Conservation (phyloP, 306 rosid species). For the Rubus idaeus region DNA sequence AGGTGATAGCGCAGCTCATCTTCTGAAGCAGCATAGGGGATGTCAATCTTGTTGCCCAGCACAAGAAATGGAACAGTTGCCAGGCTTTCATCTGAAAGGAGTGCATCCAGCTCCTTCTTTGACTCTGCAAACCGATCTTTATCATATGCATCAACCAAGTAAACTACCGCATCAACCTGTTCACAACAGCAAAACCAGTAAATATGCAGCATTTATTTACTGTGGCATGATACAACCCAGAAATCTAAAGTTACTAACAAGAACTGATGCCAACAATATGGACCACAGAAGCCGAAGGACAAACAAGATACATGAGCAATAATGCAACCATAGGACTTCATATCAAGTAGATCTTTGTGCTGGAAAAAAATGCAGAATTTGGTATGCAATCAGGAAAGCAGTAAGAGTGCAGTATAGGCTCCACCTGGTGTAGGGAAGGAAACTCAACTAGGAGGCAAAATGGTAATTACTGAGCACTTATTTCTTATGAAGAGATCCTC, state of each 20-base stretch:
- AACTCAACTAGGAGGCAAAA: background rate
- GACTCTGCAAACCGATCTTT: conserved; percentile 50
- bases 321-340: background rate
- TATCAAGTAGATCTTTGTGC: background rate
- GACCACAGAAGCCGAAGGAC: background rate
- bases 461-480: background rate
- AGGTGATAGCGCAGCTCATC: conserved; percentile 48
- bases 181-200: background rate
- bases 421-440: background rate
- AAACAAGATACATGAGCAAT: background rate
- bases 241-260: background rate
- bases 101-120: conserved; percentile 53
- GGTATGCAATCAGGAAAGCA: background rate
- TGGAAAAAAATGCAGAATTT: background rate
- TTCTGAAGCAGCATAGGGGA: conserved; percentile 53
- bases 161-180: conserved; percentile 58
- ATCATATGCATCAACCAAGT: conserved; percentile 52
- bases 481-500: background rate
- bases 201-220: conserved; percentile 1
- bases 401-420: background rate
- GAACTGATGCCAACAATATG: background rate
- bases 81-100: conserved; percentile 50
- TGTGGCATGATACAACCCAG: conserved; percentile 3
- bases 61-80: conserved; percentile 51
- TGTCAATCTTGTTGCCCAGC: conserved; percentile 58